A percentile compares a stretch with the other conserved stretches of the same genome.
These are phyloP conservation scores for Russula lepida DNA, from an alignment of 768 basidiomycete genomes.

Conservation along the genomic window DNA sequence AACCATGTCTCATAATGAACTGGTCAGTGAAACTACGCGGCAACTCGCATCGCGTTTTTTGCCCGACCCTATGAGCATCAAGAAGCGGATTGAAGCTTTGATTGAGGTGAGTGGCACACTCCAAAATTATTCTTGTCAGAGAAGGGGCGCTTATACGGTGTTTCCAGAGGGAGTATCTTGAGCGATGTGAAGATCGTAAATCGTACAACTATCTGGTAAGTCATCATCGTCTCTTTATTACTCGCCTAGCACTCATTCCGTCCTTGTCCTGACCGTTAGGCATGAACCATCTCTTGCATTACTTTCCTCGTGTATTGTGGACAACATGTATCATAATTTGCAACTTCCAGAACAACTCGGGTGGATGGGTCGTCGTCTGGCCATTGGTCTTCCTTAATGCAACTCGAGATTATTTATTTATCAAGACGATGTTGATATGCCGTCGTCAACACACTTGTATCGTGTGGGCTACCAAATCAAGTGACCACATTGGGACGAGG, in stretches of 20 bases:
- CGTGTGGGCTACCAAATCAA: no score
- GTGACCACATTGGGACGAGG: no score
- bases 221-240: constrained; percentile 6
- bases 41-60: constrained; percentile 80
- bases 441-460: no score
- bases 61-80: constrained; percentile 80
- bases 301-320: constrained; percentile 2
- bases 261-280: neutral
- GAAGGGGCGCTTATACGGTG: neutral
- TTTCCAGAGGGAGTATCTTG: constrained; percentile 83
- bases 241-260: neutral
- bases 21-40: constrained; percentile 83
- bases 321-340: constrained; percentile 4
- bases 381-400: no score
- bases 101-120: constrained; percentile 68
- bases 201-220: constrained; percentile 76
- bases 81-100: constrained; percentile 85
- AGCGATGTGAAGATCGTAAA: constrained; percentile 79
- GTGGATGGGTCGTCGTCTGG: neutral
- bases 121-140: neutral
- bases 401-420: no score
- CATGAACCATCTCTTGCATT: constrained; percentile 16
- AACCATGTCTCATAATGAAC: constrained; percentile 76
- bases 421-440: no score
- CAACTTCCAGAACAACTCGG: neutral